These are phyloP conservation scores for Parascedosporium putredinis DNA, from an alignment of 2,329 filamentous ascomycete genomes.

Conservation along the genomic window DNA sequence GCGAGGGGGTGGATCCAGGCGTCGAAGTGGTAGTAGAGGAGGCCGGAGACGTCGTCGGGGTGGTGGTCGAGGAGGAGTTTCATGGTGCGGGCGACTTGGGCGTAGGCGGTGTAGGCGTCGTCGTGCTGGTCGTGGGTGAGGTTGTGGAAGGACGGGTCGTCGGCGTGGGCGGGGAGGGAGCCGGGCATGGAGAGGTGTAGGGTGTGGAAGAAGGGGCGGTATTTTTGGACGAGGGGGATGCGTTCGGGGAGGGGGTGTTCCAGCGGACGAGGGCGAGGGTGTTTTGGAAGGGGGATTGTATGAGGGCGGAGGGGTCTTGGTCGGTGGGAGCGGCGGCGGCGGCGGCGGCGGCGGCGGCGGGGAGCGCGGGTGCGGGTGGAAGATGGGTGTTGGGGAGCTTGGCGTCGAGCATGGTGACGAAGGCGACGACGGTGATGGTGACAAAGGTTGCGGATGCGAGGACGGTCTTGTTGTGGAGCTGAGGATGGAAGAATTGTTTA, in stretches of 20 bases:
- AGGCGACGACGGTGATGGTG: background rate
- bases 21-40: constrained; percentile 23
- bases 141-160: constrained; percentile 12
- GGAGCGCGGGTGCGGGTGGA: too few species aligned
- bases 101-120: constrained; percentile 14
- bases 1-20: constrained; percentile 22
- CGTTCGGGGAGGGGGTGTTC: constrained; percentile 11
- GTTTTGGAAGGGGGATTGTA: constrained; percentile 19
- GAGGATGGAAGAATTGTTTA: background rate
- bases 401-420: background rate
- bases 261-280: constrained; percentile 9
- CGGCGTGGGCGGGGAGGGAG: background rate
- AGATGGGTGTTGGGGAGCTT: background rate
- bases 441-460: background rate
- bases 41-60: constrained; percentile 19
- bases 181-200: constrained; percentile 16
- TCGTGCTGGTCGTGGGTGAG: constrained; percentile 19
- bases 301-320: constrained; percentile 9
- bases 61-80: constrained; percentile 18
- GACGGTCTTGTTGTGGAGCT: background rate
- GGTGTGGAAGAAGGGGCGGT: constrained; percentile 19
- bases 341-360: too few species aligned
- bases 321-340: background rate
- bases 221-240: constrained; percentile 15
- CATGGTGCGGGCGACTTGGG: constrained; percentile 20